phyloP scores from a whole-genome alignment of 1,284 basidiomycete species.

The Microbotryum intermedium region DNA sequence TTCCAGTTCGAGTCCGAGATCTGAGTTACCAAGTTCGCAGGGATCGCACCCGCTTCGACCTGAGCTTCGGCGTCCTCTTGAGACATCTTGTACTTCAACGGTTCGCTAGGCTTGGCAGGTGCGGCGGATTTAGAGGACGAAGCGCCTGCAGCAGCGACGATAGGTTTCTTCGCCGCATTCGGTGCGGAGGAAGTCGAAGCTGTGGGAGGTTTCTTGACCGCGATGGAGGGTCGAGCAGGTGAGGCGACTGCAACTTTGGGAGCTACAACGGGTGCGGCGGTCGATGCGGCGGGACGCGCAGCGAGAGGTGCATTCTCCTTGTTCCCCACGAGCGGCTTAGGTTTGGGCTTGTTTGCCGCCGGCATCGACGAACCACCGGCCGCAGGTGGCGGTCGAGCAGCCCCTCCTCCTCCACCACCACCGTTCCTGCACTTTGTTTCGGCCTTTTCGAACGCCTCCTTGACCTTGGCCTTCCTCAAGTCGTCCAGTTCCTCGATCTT shows the following conservation, averaged over 20 bases:
- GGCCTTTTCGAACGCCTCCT: constrained; percentile 83
- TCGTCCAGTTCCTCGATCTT: constrained; percentile 81
- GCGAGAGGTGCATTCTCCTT: constrained; percentile 47
- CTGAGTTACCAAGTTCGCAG: constrained; percentile 59
- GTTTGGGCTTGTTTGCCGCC: neutral
- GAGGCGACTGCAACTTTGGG: constrained; percentile 31
- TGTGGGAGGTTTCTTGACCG: constrained; percentile 10
- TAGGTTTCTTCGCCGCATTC: constrained; percentile 49
- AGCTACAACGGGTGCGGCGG: neutral
- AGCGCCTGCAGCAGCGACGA: constrained; percentile 31
- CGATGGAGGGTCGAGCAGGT: constrained; percentile 42
- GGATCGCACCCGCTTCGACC: constrained; percentile 45
- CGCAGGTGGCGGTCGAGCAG: neutral
- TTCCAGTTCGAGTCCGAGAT: constrained; percentile 90
- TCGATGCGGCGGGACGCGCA: constrained; percentile 30
- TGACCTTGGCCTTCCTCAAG: constrained; percentile 84
- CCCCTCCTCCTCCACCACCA: constrained; percentile 26
- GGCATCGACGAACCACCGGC: neutral
- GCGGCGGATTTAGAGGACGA: constrained; percentile 27
- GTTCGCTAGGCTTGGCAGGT: constrained; percentile 53
- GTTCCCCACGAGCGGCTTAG: constrained; percentile 40
- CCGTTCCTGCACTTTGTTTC: constrained; percentile 74
- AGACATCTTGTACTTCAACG: constrained; percentile 82
- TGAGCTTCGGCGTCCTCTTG: constrained; percentile 80
- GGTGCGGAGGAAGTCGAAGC: constrained; percentile 1